Evolutionary conservation across 345 rosid genomes (phyloP), one percentile per base, ranked within the genome.

Genomic region (Eucalyptus regnans): DNA sequence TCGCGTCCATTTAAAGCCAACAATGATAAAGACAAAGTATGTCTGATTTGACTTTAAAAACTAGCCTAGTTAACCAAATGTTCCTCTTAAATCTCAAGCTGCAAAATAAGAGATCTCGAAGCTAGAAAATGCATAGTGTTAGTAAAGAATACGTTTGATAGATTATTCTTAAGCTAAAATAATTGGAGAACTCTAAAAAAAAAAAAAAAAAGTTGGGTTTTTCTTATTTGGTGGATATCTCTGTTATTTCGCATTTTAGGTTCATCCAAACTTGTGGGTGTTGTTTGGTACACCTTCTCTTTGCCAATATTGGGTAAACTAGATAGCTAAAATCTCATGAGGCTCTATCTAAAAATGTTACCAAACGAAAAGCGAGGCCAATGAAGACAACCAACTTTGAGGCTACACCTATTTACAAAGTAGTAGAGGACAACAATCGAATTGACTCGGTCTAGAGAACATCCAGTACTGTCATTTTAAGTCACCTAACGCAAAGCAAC

Each of bases 21-120:
- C 3, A 3, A 10, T 20, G 27, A 76, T 1, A 4, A 37, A 7
- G 25, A 71, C 4, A 0, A 5, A 37, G 15, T 10, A 25, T 10
- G 1, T 25, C 8, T 9, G 1, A 20, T 22, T 6, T 10, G 14
- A 71, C 81, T 18, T 71, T 71, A 71, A 9, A 33, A 71, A 18
- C 46, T 9, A 71, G 81, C n/a, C 20, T 3, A 31, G 11, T 66
- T 31, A 15, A 66, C 43, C 6, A 8, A 14, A 9, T 3, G 3
- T 31, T 66, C 3, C 43, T 66, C 6, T 66, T 17, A 66, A 66
- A 31, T 66, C 41, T 8, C 20, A 33, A 31, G 41, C 41, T 8
- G 22, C 76, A n/a, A n/a, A 62, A 14, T 62, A 62, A n/a, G 76
- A 64, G 37, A n/a, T n/a, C 31, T 64, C 20, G 3, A 64, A 64